Conservation (phyloP, 768 basidiomycete species). For the Termitomyces sp. region DNA sequence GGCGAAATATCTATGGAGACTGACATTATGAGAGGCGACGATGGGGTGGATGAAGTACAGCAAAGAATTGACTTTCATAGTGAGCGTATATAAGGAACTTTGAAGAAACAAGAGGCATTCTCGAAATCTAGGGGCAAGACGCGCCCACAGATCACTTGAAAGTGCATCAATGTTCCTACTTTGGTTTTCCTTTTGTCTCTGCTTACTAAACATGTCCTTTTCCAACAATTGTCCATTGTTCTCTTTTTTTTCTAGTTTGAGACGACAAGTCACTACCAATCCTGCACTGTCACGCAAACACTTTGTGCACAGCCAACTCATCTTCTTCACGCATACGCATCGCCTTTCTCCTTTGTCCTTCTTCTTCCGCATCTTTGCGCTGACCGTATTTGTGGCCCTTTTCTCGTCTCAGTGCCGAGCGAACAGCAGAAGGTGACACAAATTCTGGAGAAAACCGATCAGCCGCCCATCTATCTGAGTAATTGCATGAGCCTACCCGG, state of each 20-base stretch:
- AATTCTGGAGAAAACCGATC: constrained; percentile 57
- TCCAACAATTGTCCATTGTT: constrained; percentile 12
- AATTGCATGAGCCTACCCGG: constrained; percentile 52
- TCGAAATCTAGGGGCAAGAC: constrained; percentile 9
- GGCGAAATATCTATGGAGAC: constrained; percentile 63
- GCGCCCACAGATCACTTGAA: constrained; percentile 4
- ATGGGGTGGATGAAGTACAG: constrained; percentile 12
- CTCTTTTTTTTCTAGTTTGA: background rate
- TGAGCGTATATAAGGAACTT: constrained; percentile 14
- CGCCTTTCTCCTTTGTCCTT: constrained; percentile 59
- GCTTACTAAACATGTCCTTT: constrained; percentile 14
- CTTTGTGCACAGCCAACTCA: constrained; percentile 78
- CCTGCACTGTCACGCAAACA: constrained; percentile 65
- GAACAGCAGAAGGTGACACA: constrained; percentile 78
- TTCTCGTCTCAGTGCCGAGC: constrained; percentile 62
- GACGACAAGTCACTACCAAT: background rate
- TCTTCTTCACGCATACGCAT: constrained; percentile 64
- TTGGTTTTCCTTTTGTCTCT: constrained; percentile 20
- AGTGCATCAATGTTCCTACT: constrained; percentile 11
- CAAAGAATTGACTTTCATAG: constrained; percentile 13
- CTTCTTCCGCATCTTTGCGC: constrained; percentile 75
- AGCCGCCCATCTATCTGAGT: background rate
- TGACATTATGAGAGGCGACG: constrained; percentile 44
- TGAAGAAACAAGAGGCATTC: constrained; percentile 16
- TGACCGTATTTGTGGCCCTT: constrained; percentile 79